phyloP scores from a whole-genome alignment of 169 alveolate species.

The Eimeria sp. region DNA sequence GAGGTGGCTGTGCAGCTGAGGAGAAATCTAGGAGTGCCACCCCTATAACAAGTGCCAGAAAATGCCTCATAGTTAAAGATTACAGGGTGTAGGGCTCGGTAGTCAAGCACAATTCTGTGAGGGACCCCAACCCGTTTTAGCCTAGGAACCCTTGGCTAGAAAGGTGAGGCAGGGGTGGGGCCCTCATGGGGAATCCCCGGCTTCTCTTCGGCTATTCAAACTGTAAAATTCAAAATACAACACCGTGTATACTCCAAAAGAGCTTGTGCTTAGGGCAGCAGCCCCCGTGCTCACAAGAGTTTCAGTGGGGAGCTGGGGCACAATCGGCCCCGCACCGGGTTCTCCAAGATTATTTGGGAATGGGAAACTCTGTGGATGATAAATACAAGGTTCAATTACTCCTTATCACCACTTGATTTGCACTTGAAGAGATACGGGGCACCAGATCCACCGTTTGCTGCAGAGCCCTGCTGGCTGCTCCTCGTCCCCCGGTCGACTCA shows the following conservation, averaged over 20 bases:
- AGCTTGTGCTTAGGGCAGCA: not conserved
- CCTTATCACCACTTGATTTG: not conserved
- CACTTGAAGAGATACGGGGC: not conserved
- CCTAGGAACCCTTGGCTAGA: constrained; percentile 8
- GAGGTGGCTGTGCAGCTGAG: not conserved
- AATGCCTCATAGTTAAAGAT: not conserved
- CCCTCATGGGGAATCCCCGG: constrained; percentile 31
- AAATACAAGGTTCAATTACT: not conserved
- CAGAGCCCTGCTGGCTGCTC: not conserved
- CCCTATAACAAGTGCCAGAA: not conserved
- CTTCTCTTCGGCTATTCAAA: not conserved
- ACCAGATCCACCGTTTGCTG: not conserved
- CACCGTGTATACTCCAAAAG: not conserved
- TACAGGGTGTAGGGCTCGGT: not conserved
- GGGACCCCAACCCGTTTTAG: constrained; percentile 12
- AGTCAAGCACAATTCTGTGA: not conserved
- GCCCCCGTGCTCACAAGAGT: not conserved
- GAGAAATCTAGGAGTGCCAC: constrained; percentile 4
- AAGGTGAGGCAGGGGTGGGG: constrained; percentile 2
- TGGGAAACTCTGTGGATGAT: not conserved
- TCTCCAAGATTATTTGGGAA: not conserved
- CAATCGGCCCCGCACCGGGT: constrained; percentile 42
- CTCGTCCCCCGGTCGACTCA: constrained; percentile 25
- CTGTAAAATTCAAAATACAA: not conserved
- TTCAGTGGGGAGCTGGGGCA: constrained; percentile 17